These are phyloP conservation scores for sweet orange (Citrus sinensis) DNA, from an alignment of 345 rosid species.

Conservation along the genomic window DNA sequence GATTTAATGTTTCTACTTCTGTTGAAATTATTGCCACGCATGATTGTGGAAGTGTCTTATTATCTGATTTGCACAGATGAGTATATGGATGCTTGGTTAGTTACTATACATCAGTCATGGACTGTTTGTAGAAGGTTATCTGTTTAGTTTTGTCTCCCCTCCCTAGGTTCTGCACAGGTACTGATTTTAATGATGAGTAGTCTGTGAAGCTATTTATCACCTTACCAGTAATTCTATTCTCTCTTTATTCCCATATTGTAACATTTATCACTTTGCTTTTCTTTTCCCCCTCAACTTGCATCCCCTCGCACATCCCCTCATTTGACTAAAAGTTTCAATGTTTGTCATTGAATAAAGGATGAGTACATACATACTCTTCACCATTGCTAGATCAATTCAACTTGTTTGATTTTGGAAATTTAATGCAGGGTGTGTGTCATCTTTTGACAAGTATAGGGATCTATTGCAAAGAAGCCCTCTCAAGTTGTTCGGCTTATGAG, in stretches of 20 bases:
- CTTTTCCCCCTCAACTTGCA: neutral
- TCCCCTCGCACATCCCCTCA: neutral
- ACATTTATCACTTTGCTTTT: neutral
- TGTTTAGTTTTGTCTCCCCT: neutral
- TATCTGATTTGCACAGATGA: neutral
- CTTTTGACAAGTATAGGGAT: conserved; percentile 68
- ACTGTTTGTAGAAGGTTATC: neutral
- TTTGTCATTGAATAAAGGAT: neutral
- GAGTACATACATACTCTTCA: neutral
- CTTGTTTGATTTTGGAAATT: conserved; percentile 9
- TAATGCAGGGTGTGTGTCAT: conserved; percentile 80
- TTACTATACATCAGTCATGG: neutral
- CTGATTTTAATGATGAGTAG: neutral
- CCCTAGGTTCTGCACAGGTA: neutral
- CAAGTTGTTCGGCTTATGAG: conserved; percentile 49
- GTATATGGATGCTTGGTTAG: neutral
- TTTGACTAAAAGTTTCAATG: neutral
- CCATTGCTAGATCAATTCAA: neutral
- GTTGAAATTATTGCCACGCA: neutral
- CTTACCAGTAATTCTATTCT: neutral
- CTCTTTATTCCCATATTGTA: neutral
- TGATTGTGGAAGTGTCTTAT: neutral
- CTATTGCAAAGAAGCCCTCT: conserved; percentile 70
- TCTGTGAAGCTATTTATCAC: neutral
- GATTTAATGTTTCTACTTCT: neutral